These are phyloP conservation scores for Purpureocillium lavendulum DNA, from an alignment of 2,329 filamentous ascomycete species.

Conservation along the genomic window DNA sequence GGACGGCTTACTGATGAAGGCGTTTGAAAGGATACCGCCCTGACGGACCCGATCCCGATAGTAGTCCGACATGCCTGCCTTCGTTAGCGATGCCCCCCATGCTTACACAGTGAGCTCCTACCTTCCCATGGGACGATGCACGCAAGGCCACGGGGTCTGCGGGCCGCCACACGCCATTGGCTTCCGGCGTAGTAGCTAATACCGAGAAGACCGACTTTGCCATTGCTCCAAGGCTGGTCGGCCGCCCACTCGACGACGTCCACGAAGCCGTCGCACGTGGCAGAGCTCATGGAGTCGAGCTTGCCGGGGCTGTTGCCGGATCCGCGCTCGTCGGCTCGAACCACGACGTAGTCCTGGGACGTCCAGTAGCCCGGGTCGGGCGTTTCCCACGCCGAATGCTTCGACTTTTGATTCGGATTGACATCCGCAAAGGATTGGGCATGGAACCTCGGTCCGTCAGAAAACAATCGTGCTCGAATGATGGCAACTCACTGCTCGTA, in stretches of 20 bases:
- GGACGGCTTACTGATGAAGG: conserved; percentile 36
- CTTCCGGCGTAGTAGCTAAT: conserved; percentile 35
- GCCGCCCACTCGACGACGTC: conserved; percentile 42
- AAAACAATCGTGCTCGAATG: too few species aligned
- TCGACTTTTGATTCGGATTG: conserved; percentile 42
- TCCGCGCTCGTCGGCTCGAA: conserved; percentile 43
- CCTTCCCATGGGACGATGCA: conserved; percentile 16
- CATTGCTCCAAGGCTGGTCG: conserved; percentile 15
- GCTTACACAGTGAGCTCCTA: too few species aligned
- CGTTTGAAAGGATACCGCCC: conserved; percentile 51
- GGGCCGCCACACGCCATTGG: conserved; percentile 39
- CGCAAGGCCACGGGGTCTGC: conserved; percentile 32
- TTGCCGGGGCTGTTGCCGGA: conserved; percentile 37
- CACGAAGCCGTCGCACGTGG: conserved; percentile 38
- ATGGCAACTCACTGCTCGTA: conserved; percentile 37
- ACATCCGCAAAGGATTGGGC: conserved; percentile 36
- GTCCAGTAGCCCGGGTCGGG: conserved; percentile 52
- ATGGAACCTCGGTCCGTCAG: conserved; percentile 23
- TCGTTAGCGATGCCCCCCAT: too few species aligned
- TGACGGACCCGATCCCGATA: conserved; percentile 51
- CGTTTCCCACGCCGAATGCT: conserved; percentile 51
- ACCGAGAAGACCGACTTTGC: conserved; percentile 38
- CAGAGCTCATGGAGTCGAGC: conserved; percentile 40
- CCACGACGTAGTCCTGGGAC: conserved; percentile 41
- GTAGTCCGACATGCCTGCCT: conserved; percentile 35